These are phyloP conservation scores for Eucalyptus grandis DNA, from an alignment of 345 rosid genomes.

Conservation along the genomic window DNA sequence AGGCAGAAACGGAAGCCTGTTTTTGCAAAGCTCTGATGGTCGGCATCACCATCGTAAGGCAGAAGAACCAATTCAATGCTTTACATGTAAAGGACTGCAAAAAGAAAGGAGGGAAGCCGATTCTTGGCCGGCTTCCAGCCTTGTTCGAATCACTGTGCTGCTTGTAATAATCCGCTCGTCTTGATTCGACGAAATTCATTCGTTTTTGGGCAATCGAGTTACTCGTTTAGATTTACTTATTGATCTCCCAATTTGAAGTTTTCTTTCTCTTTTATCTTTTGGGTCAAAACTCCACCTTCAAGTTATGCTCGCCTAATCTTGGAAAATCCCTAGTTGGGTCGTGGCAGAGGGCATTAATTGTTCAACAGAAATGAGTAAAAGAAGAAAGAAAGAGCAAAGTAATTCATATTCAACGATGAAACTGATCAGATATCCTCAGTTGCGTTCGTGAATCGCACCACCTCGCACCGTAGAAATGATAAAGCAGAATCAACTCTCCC, in stretches of 20 bases:
- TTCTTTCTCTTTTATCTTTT: no score
- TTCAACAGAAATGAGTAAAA: neutral
- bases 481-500: neutral
- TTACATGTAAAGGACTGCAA: neutral
- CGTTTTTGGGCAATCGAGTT: no score
- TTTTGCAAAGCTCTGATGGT: conserved; percentile 55
- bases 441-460: neutral
- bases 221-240: no score
- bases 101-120: neutral
- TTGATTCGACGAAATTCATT: neutral
- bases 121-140: neutral
- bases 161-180: no score
- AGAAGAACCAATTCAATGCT: neutral
- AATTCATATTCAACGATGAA: neutral
- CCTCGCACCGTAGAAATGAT: neutral
- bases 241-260: no score
- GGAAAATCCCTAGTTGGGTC: no score
- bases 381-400: neutral
- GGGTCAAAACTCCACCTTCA: no score
- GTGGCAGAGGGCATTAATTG: neutral
- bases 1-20: conserved; percentile 41
- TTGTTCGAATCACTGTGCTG: neutral
- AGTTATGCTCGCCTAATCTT: no score
- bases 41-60: neutral
- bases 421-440: neutral